Base-by-base conservation (phyloP, 257 asterid species). In the Salvia splendens region DNA sequence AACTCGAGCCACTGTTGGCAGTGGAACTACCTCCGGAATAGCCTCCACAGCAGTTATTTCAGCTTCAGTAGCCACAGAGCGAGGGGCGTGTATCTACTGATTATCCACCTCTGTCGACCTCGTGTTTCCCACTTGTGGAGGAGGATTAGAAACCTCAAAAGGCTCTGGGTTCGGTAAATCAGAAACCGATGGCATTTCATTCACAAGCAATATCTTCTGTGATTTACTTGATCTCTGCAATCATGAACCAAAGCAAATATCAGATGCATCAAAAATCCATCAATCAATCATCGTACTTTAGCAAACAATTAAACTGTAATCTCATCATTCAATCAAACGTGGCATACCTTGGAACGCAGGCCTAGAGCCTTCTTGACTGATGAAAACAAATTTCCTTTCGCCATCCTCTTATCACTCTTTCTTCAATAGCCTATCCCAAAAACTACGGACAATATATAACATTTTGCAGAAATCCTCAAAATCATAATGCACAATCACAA, bases 371-470 rank as follows among this genome's bases (percentile, higher is more conserved):
- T 92, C 86, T 87, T 86, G 53, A 92, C 89, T 17, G 96, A 84
- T 65, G 96, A 86, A 73, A 89, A 87, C 96, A 97, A 89, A 73
- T 86, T 71, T 75, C 95, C 84, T 79, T 85, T 89, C 56, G 89
- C 91, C 98, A 90, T 87, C 55, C 67, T 73, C 55, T 54, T 43
- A 36, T 48, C 69, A 30, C 68, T 72, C 47, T 38, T 38, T 72
- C 47, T 68, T 12, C 75, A 33, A 65, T 45, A 45, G 28, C 32
- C 82, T 59, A 69, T 56, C 43, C 71, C 38, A 33, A 24, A 10
- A 59, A 75, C 62, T 57, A 2, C 14, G 30, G 30, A 24, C 3
- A 53, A 54, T 49, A n/a, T 24, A 51, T 1, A 65, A 30, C 48
- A 30, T 6, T 9, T 35, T 24, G 9, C 40, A 38, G 5, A 49